phyloP scores from a whole-genome alignment of 148 eudicot genomes.

The Rhododendron griersonianum region DNA sequence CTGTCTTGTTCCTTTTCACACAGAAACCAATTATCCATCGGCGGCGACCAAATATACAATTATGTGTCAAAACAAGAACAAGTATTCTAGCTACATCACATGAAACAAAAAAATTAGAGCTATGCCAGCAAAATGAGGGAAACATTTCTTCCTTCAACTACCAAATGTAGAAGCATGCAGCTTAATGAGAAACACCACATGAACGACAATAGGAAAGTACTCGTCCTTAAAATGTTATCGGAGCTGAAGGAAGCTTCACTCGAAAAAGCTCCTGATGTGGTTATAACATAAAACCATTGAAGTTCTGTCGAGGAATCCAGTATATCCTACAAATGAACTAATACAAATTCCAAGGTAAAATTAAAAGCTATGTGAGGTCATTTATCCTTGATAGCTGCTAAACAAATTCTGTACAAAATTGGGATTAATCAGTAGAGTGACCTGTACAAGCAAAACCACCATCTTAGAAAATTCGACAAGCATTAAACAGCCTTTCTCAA shows the following conservation, averaged over 20 bases:
- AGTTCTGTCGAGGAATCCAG: background rate
- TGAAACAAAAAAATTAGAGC: background rate
- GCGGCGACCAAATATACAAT: background rate
- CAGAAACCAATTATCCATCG: background rate
- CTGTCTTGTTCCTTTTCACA: background rate
- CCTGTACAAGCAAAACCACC: constrained; percentile 2
- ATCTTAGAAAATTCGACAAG: background rate
- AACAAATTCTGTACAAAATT: background rate
- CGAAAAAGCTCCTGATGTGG: background rate
- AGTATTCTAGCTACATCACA: background rate
- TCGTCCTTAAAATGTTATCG: background rate
- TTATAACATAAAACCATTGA: background rate
- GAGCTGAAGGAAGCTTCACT: background rate
- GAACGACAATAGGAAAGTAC: background rate
- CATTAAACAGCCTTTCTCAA: background rate
- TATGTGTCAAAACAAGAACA: background rate
- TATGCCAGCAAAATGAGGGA: background rate
- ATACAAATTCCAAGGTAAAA: background rate
- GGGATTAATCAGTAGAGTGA: background rate
- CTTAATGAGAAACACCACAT: background rate
- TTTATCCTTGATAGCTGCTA: background rate
- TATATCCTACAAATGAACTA: background rate
- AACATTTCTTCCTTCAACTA: background rate
- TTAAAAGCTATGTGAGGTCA: background rate
- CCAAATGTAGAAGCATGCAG: background rate